phyloP scores from a whole-genome alignment of 768 basidiomycete genomes.

The Pulveroboletus sp. region DNA sequence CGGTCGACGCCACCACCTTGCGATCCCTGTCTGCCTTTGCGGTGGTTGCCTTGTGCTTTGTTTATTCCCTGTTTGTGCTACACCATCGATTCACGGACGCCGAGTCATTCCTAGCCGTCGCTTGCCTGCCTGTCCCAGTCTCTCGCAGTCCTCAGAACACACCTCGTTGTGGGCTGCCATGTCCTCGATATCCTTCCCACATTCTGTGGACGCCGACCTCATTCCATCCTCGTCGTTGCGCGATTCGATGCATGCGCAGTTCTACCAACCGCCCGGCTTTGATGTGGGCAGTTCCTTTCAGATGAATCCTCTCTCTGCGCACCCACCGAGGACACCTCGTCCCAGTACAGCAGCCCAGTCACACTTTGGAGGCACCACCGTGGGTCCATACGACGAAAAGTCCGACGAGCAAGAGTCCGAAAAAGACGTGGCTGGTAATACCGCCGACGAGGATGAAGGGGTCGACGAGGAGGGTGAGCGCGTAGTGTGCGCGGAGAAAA shows the following conservation, averaged over 20 bases:
- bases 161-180: slow-evolving; percentile 32
- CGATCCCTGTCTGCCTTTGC: not conserved
- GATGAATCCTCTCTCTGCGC: slow-evolving; percentile 76
- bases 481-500: slow-evolving; percentile 40
- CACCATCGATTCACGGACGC: not conserved
- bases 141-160: not conserved
- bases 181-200: slow-evolving; percentile 67
- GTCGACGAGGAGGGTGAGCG: slow-evolving; percentile 47
- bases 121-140: not conserved
- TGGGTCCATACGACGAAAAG: slow-evolving; percentile 39
- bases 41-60: slow-evolving; percentile 10
- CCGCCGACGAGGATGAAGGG: slow-evolving; percentile 35
- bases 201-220: slow-evolving; percentile 34
- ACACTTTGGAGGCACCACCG: slow-evolving; percentile 20
- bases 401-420: slow-evolving; percentile 33
- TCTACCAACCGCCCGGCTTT: slow-evolving; percentile 51
- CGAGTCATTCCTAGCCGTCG: not conserved
- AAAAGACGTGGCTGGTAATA: slow-evolving; percentile 11
- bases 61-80: slow-evolving; percentile 25
- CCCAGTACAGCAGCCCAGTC: slow-evolving; percentile 22
- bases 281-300: slow-evolving; percentile 63
- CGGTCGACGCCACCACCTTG: not conserved
- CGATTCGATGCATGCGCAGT: slow-evolving; percentile 40
- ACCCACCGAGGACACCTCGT: slow-evolving; percentile 74
- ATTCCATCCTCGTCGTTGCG: slow-evolving; percentile 35